These are phyloP conservation scores for Sphaceloma murrayae DNA, from an alignment of 2,329 filamentous ascomycete genomes.

Conservation along the genomic window DNA sequence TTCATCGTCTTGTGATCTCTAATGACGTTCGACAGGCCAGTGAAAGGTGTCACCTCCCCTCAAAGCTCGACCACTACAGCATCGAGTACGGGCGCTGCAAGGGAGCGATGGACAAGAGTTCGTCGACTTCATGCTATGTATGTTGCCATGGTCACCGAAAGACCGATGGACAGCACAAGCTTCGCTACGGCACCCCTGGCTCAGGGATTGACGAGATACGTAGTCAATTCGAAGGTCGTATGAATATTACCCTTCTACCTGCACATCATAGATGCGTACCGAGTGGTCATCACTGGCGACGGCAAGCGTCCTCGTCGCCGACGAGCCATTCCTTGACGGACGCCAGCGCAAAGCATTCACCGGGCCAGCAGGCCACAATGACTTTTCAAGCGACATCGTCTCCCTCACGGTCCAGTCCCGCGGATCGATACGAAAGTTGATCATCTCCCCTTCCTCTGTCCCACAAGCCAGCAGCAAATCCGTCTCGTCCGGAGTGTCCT, in stretches of 20 bases:
- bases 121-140: no score
- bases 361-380: constrained; percentile 21
- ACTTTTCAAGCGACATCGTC: constrained; percentile 15
- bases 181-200: no score
- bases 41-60: no score
- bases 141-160: no score
- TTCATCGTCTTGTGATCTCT: no score
- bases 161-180: no score
- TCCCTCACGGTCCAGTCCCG: constrained; percentile 16
- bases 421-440: constrained; percentile 16
- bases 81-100: no score
- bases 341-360: constrained; percentile 28
- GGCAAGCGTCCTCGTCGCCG: constrained; percentile 31
- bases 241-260: not conserved
- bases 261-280: constrained; percentile 25
- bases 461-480: constrained; percentile 23
- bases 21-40: no score
- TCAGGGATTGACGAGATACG: no score
- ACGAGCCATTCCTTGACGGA: constrained; percentile 19
- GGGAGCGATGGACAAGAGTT: no score
- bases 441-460: constrained; percentile 25
- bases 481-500: not conserved
- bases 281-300: constrained; percentile 33
- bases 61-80: no score
- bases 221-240: not conserved